phyloP scores from a whole-genome alignment of 2,329 filamentous ascomycete species.

The Botrytis galanthina region DNA sequence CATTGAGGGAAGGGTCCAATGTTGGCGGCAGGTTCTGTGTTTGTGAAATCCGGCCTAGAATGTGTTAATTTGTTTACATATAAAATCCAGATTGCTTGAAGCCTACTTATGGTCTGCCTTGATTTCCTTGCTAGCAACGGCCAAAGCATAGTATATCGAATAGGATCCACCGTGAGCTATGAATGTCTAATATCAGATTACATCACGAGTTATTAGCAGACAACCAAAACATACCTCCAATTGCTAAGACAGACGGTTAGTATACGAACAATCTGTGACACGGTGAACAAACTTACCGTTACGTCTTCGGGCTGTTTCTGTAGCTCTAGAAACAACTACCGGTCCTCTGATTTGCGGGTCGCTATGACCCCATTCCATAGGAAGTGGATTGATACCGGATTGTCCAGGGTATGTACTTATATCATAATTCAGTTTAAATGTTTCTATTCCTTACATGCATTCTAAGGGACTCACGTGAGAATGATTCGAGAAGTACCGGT shows the following conservation, averaged over 20 bases:
- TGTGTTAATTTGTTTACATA: neutral
- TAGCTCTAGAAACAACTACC: constrained; percentile 77
- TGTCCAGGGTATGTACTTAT: constrained; percentile 83
- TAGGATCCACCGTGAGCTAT: constrained; percentile 84
- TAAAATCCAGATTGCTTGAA: neutral
- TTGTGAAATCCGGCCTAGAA: constrained; percentile 64
- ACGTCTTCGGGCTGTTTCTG: constrained; percentile 72
- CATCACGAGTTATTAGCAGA: neutral
- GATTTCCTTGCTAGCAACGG: constrained; percentile 87
- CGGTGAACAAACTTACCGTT: constrained; percentile 59
- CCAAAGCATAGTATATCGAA: constrained; percentile 91
- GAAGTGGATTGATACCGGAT: constrained; percentile 87
- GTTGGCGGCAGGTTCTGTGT: constrained; percentile 87
- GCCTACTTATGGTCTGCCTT: constrained; percentile 70
- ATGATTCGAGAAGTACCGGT: constrained; percentile 57
- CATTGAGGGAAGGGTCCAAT: constrained; percentile 90
- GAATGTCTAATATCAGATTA: constrained; percentile 1
- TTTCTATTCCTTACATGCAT: neutral
- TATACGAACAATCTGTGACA: constrained; percentile 12
- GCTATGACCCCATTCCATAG: constrained; percentile 80
- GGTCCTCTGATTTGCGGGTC: constrained; percentile 77
- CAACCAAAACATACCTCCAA: constrained; percentile 51
- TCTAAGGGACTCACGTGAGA: constrained; percentile 49
- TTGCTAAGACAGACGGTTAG: constrained; percentile 44
- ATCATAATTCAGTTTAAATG: constrained; percentile 10